These are phyloP conservation scores for Lepidopterella palustris DNA, from an alignment of 495 filamentous ascomycete genomes.

Conservation along the genomic window DNA sequence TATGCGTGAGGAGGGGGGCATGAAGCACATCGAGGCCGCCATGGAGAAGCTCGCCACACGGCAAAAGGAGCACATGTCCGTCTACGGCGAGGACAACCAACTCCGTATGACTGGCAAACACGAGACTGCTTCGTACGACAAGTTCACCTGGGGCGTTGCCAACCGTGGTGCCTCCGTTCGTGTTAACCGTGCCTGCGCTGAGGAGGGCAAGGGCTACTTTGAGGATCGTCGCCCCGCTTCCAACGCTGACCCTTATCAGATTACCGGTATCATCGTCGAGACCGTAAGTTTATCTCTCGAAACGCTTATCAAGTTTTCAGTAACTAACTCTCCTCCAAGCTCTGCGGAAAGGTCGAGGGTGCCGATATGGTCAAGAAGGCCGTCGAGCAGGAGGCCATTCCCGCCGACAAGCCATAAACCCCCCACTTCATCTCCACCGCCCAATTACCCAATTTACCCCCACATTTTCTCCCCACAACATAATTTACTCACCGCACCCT, in stretches of 20 bases:
- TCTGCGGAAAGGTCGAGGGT: slow-evolving; percentile 40
- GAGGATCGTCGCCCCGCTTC: slow-evolving; percentile 93
- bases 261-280: slow-evolving; percentile 88
- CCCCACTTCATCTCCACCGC: background rate
- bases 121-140: slow-evolving; percentile 91
- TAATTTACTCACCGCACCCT: background rate
- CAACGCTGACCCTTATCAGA: slow-evolving; percentile 95
- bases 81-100: slow-evolving; percentile 94
- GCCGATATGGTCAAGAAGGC: slow-evolving; percentile 32
- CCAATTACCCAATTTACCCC: background rate
- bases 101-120: slow-evolving; percentile 88
- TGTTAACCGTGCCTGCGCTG: slow-evolving; percentile 82
- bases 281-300: slow-evolving; percentile 34
- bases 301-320: slow-evolving; percentile 1
- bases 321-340: background rate
- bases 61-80: slow-evolving; percentile 90
- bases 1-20: slow-evolving; percentile 87
- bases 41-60: slow-evolving; percentile 86
- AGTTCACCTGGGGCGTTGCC: slow-evolving; percentile 91
- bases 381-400: slow-evolving; percentile 21
- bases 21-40: slow-evolving; percentile 80
- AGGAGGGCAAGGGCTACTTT: slow-evolving; percentile 96
- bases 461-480: background rate
- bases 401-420: slow-evolving; percentile 30
- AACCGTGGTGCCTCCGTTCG: slow-evolving; percentile 92